These are phyloP conservation scores for Aspergillus sp. DNA, from an alignment of 2,329 filamentous ascomycete genomes.

Conservation along the genomic window DNA sequence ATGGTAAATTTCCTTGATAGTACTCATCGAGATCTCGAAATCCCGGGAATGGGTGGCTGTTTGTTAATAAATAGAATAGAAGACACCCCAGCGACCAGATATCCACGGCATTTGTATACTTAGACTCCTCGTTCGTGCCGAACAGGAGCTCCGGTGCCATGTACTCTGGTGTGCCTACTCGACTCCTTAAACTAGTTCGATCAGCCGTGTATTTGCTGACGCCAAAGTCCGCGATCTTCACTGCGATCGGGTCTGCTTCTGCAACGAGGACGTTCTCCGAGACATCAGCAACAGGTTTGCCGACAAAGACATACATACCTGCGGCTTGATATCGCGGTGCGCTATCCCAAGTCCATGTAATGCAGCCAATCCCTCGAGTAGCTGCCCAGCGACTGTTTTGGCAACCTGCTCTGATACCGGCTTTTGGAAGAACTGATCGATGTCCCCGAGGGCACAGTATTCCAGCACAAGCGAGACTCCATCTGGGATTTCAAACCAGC, in stretches of 20 bases:
- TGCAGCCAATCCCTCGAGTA: neutral
- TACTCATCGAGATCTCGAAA: too few relatives aligned
- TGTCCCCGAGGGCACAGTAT: neutral
- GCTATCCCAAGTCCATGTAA: neutral
- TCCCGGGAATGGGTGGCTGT: neutral
- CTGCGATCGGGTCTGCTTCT: neutral
- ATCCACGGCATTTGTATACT: neutral
- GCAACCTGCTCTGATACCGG: neutral
- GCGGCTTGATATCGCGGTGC: neutral
- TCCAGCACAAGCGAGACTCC: neutral
- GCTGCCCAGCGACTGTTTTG: neutral
- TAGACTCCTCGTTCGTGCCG: neutral
- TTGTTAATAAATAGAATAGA: neutral
- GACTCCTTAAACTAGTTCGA: neutral
- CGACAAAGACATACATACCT: neutral
- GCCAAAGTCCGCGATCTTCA: neutral
- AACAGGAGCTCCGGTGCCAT: neutral
- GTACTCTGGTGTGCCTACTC: neutral
- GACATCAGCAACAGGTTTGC: too few relatives aligned
- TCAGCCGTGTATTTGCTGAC: neutral
- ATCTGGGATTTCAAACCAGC: neutral
- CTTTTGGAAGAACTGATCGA: neutral
- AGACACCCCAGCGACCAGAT: neutral
- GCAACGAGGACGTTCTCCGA: neutral
- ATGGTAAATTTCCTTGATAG: neutral